A percentile compares a stretch with the other conserved stretches of the same genome.
phyloP scores from a whole-genome alignment of 345 rosid genomes.

The Populus euphratica region DNA sequence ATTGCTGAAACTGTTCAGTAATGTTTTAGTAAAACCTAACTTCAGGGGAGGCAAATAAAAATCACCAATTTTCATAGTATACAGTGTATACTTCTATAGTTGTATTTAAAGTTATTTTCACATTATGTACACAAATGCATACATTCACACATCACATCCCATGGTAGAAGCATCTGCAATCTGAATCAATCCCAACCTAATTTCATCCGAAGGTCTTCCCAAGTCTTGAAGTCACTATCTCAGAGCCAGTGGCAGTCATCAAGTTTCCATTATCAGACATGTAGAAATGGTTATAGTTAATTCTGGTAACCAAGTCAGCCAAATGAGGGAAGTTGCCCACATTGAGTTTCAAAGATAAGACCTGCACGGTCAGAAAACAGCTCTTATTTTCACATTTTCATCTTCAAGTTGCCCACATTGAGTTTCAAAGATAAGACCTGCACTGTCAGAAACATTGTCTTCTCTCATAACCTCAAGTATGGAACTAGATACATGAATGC shows the following conservation, averaged over 20 bases:
- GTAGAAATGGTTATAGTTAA: slow-evolving; percentile 89
- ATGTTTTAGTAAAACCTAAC: too few species aligned
- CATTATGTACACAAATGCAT: too few species aligned
- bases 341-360: slow-evolving; percentile 78
- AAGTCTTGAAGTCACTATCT: slow-evolving; percentile 27
- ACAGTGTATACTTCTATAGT: too few species aligned
- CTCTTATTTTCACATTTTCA: not conserved
- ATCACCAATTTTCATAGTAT: too few species aligned
- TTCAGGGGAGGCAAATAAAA: too few species aligned
- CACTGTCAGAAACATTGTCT: too few species aligned
- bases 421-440: too few species aligned
- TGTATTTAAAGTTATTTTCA: too few species aligned
- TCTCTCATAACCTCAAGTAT: too few species aligned
- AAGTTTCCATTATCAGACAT: slow-evolving; percentile 81
- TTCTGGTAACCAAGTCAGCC: slow-evolving; percentile 88
- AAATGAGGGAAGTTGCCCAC: slow-evolving; percentile 94
- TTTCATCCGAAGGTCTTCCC: slow-evolving; percentile 11
- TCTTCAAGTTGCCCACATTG: too few species aligned
- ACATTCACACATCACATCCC: not conserved
- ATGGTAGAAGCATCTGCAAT: not conserved
- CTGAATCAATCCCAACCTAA: not conserved
- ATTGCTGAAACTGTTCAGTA: too few species aligned
- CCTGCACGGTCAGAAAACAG: slow-evolving; percentile 40
- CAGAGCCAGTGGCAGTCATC: slow-evolving; percentile 54
- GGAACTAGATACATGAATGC: not conserved